Percentiles rank a stretch among this genome's conserved stretches.
Conservation (phyloP, 768 basidiomycete genomes). For the Phaeotremella fagi region DNA sequence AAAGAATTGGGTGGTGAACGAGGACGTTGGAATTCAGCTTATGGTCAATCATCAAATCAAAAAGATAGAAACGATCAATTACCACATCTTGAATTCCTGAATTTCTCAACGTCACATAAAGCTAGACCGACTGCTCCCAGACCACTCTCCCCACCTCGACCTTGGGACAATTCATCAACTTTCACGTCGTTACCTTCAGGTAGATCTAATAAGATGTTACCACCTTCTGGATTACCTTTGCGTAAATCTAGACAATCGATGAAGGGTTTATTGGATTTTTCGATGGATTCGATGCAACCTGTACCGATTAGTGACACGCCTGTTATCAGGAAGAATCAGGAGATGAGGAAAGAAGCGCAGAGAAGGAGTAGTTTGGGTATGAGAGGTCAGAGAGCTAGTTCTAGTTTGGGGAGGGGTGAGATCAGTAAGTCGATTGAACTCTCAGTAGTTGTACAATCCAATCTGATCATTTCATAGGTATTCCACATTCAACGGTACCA, state of each 20-base stretch:
- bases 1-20: constrained; percentile 22
- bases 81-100: constrained; percentile 17
- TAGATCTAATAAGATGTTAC: constrained; percentile 19
- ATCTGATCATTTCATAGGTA: constrained; percentile 14
- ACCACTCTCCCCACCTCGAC: constrained; percentile 25
- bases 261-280: constrained; percentile 14
- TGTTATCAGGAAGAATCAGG: constrained; percentile 42
- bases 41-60: not conserved
- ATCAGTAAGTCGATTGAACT: constrained; percentile 32
- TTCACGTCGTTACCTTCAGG: constrained; percentile 2
- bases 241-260: constrained; percentile 31
- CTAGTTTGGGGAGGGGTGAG: constrained; percentile 42
- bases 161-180: not conserved
- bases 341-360: constrained; percentile 35
- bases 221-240: constrained; percentile 20
- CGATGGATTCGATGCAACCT: constrained; percentile 35
- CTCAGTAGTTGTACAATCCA: not conserved
- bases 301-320: constrained; percentile 45
- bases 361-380: constrained; percentile 37
- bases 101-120: constrained; percentile 8
- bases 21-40: constrained; percentile 18
- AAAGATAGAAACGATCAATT: too few species aligned
- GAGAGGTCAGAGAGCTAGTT: constrained; percentile 42
- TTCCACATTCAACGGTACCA: constrained; percentile 41
- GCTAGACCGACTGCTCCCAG: constrained; percentile 17